Percentiles rank a stretch among this genome's conserved stretches.
Conservation (phyloP, 257 asterid genomes). For the Primulina tabacum region DNA sequence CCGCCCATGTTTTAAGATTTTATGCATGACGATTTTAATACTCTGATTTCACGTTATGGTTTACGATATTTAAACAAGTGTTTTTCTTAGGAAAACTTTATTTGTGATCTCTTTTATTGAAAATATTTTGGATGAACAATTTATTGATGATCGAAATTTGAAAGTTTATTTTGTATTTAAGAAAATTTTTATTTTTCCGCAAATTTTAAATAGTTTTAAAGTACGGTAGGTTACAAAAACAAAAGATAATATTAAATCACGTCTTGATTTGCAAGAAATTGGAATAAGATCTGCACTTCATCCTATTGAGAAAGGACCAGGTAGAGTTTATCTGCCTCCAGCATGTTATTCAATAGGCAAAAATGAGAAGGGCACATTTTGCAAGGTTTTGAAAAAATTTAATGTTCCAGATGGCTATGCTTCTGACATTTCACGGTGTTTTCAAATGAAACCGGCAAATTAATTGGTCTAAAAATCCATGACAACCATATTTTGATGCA, state of each 20-base stretch:
- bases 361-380: not conserved
- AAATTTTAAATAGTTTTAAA: not conserved
- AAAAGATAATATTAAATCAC: constrained; percentile 12
- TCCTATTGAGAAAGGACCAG: not conserved
- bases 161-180: constrained; percentile 25
- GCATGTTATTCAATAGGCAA: not conserved
- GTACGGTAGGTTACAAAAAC: constrained; percentile 6
- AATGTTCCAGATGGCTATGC: constrained; percentile 15
- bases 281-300: not conserved
- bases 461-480: constrained; percentile 2
- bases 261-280: constrained; percentile 16
- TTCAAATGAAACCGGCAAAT: not conserved
- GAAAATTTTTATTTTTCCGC: constrained; percentile 13
- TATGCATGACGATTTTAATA: too few relatives aligned
- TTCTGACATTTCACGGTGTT: not conserved
- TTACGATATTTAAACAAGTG: too few relatives aligned
- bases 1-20: too few relatives aligned
- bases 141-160: too few relatives aligned
- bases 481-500: not conserved
- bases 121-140: too few relatives aligned
- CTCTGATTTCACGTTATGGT: too few relatives aligned
- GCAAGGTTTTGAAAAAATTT: not conserved
- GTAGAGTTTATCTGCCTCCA: constrained; percentile 5
- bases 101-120: too few relatives aligned
- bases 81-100: too few relatives aligned